Base-by-base conservation (phyloP, 2,329 filamentous ascomycete species). In the Epichloe amarillans region DNA sequence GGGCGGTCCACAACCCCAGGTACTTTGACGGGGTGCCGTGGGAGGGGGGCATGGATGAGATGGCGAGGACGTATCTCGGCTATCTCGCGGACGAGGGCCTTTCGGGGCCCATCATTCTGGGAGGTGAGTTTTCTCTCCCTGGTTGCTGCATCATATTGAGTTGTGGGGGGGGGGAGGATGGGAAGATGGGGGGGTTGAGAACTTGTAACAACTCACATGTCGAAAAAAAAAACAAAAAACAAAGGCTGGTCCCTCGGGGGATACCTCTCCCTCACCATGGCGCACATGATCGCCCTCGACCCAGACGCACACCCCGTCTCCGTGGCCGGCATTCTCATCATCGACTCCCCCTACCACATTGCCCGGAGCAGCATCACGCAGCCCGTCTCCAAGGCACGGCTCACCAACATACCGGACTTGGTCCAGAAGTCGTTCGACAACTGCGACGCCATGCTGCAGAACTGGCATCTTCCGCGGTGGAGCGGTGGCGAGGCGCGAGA, bases 161-260 rank as follows among this genome's bases (percentile, higher is more conserved):
- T 19, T 8, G 26, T 26, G 23, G 5, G 23, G n/a, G n/a, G n/a
- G n/a, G n/a, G n/a, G n/a, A n/a, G n/a, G 21, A 23, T 5, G 21
- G 26, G 26, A 0, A 0, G 26, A 26, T 26, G 7, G 2, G 7
- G 7, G 2, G 7, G 7, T 0, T 30, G 8, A 8, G 26, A 10
- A 30, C 26, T 10, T 30, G 26, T 30, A 30, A 30, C 10, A 11
- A 30, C 26, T 30, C 8, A 30, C 26, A 11, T 10, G 8, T 30
- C 3, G 8, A 30, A 10, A 30, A 10, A 39, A 6, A 6, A 23
- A 23, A 23, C 2, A 26, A 23, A 49, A 12, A 12, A 26, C 2
- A 8, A 26, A 63, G 61, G 62, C 43, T 64, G 62, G 62, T 64
- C 62, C 23, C 59, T 64, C 21, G 62, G 62, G 7, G 62, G 62